Conservation (phyloP, 768 basidiomycete species). For the Lentinula edodes region DNA sequence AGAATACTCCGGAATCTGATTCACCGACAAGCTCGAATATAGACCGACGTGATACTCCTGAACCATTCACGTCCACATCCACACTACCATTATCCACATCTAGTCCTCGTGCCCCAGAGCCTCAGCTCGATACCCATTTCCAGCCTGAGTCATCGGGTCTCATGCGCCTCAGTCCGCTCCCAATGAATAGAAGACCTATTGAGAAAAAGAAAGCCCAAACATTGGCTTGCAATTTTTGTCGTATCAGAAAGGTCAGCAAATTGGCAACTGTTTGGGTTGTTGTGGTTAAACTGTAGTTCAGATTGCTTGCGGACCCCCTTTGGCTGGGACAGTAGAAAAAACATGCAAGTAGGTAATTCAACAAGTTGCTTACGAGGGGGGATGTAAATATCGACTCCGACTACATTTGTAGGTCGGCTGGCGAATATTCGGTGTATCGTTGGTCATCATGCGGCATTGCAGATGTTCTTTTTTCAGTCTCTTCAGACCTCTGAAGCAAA, state of each 20-base stretch:
- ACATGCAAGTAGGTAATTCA: conserved; percentile 58
- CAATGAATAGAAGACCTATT: conserved; percentile 2
- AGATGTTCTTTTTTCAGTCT: not conserved
- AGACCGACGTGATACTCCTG: not conserved
- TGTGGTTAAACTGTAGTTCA: conserved; percentile 14
- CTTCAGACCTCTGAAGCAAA: not conserved
- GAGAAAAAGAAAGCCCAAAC: conserved; percentile 18
- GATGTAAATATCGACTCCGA: not conserved
- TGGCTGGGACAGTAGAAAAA: conserved; percentile 44
- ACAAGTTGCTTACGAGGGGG: not conserved
- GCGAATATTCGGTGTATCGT: not conserved
- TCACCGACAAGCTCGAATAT: not conserved
- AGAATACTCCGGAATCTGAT: not conserved
- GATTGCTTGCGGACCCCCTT: conserved; percentile 62
- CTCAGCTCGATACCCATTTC: not conserved
- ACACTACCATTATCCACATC: not conserved
- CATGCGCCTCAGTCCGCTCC: conserved; percentile 9
- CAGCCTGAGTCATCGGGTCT: not conserved
- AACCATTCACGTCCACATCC: not conserved
- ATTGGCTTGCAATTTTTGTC: conserved; percentile 41
- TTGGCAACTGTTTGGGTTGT: not conserved
- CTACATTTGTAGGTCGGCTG: not conserved
- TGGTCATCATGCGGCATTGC: not conserved
- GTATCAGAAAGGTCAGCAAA: conserved; percentile 38
- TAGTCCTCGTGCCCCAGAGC: not conserved